Conservation (phyloP, 345 rosid genomes). For the Psidium friedrichsthalianum region DNA sequence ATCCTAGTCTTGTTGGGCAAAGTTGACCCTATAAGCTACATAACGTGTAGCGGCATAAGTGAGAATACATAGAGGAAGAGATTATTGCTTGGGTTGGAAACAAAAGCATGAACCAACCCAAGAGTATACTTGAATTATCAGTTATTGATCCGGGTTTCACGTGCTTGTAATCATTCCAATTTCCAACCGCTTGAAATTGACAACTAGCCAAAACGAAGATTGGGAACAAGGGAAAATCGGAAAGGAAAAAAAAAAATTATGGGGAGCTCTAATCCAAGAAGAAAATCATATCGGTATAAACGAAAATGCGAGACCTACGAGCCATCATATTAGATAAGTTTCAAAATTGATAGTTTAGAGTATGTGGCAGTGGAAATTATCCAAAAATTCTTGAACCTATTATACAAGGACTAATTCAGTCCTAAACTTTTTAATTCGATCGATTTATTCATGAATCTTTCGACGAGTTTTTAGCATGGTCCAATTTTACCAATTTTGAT, state of each 20-base stretch:
- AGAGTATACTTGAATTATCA: background rate
- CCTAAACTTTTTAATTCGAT: too few species aligned
- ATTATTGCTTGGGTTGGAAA: background rate
- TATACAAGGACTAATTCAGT: too few species aligned
- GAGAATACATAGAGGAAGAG: background rate
- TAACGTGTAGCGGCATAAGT: background rate
- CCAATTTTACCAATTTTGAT: too few species aligned
- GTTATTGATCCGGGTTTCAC: background rate
- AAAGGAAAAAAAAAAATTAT: background rate
- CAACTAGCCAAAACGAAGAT: background rate
- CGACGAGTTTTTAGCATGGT: too few species aligned
- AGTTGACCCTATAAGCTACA: background rate
- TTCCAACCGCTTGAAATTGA: background rate
- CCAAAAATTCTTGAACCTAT: too few species aligned
- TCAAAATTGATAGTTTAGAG: too few species aligned
- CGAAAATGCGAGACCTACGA: too few species aligned
- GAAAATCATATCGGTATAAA: background rate
- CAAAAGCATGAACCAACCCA: background rate
- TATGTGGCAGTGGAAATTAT: too few species aligned
- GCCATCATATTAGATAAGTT: too few species aligned
- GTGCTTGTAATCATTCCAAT: background rate
- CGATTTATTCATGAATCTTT: too few species aligned
- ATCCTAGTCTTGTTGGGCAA: background rate
- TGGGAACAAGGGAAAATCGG: background rate
- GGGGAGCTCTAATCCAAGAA: background rate